phyloP scores from a whole-genome alignment of 129 eudicot genomes.

The Sambucus nigra region DNA sequence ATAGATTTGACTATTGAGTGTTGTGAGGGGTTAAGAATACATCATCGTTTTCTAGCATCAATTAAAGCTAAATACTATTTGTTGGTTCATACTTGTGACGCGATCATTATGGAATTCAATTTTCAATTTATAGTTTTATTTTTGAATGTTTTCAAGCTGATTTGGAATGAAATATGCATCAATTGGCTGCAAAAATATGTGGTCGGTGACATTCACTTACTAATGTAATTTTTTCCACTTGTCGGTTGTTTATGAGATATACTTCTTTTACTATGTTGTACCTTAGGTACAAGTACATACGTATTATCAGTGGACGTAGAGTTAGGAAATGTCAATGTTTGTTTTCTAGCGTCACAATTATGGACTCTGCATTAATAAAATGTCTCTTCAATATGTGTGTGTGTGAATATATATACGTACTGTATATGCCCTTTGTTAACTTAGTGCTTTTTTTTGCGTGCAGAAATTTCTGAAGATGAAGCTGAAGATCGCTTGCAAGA shows the following conservation, averaged over 20 bases:
- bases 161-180: too few species aligned
- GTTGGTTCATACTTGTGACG: neutral
- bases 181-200: too few species aligned
- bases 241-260: neutral
- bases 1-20: too few species aligned
- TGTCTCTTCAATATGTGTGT: too few species aligned
- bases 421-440: slow-evolving; percentile 9
- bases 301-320: neutral
- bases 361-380: neutral
- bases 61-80: too few species aligned
- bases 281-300: neutral
- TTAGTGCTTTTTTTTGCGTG: slow-evolving; percentile 14
- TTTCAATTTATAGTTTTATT: neutral
- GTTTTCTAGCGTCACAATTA: neutral
- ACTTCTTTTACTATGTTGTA: neutral
- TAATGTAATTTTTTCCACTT: neutral
- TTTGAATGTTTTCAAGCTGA: too few species aligned
- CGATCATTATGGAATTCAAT: neutral
- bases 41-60: too few species aligned
- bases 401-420: neutral
- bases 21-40: too few species aligned
- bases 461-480: slow-evolving; percentile 95
- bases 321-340: neutral
- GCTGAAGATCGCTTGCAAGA: slow-evolving; percentile 94
- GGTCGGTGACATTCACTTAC: neutral